These are phyloP conservation scores for Lentinula lateritia DNA, from an alignment of 768 basidiomycete genomes.

Conservation along the genomic window DNA sequence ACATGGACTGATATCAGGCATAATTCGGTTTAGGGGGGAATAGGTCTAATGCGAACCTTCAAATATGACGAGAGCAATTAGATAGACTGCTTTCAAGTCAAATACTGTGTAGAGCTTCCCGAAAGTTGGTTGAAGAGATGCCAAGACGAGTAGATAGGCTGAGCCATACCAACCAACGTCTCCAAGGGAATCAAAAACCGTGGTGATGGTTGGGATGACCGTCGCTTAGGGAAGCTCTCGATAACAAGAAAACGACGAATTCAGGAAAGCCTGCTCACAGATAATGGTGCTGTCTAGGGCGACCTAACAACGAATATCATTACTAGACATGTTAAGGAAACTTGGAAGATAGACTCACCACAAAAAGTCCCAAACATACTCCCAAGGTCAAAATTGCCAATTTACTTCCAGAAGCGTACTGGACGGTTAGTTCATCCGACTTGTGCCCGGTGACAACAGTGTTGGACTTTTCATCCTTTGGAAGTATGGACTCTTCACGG, in stretches of 20 bases:
- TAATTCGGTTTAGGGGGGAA: conserved; percentile 19
- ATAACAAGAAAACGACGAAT: neutral
- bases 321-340: neutral
- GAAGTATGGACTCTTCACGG: neutral
- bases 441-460: neutral
- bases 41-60: conserved; percentile 21
- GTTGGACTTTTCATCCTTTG: neutral
- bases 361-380: conserved; percentile 2
- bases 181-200: conserved; percentile 4
- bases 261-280: neutral
- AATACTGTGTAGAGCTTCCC: conserved; percentile 8
- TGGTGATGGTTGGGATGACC: conserved; percentile 1
- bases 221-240: neutral
- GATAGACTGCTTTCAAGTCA: conserved; percentile 8
- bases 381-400: conserved; percentile 4
- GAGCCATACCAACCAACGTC: conserved; percentile 1
- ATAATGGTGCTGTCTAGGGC: neutral
- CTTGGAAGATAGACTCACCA: neutral
- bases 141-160: conserved; percentile 7
- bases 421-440: neutral
- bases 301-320: neutral
- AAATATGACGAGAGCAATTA: conserved; percentile 19
- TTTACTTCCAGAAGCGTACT: conserved; percentile 1
- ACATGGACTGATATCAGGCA: conserved; percentile 26
- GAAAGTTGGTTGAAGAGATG: conserved; percentile 20